Base-by-base conservation (phyloP, 768 basidiomycete species). In the Hygrophorus pudorinus region DNA sequence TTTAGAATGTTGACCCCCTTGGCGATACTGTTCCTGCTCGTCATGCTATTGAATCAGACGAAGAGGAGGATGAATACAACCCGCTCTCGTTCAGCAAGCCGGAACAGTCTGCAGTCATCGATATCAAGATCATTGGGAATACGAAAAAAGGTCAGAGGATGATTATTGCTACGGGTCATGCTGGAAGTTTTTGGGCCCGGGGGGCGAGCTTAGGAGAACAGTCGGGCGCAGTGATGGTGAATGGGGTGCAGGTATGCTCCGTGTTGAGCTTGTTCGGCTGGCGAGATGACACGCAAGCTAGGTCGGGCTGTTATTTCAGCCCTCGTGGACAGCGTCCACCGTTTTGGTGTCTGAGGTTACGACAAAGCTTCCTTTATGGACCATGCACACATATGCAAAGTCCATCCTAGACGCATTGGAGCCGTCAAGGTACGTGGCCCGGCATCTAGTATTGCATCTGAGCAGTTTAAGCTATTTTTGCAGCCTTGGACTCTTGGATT, bases 41-140 rank as follows among this genome's bases (percentile, higher is more conserved):
- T 44, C 68, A 82, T 48, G 73, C 73, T 30, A 60, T 81, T 39
- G 80, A 82, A 53, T 80, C 78, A 3, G 80, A 82, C 48, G 78
- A 80, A n/a, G 78, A 79, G 47, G 71, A 75, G 48, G 79, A 81
- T 41, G 78, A 81, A 52, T 65, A 66, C 48, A 72, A 73, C 42
- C 73, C 73, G 11, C 56, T 69, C 2, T n/a, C 24, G 20, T 11
- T 18, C 50, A 18, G 16, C 47, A 50, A 54, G 39, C 43, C 48
- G 50, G n/a, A n/a, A n/a, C n/a, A 37, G 44, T 53, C 32, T 13
- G 50, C 50, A 43, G 48, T 49, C n/a, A 41, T 52, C 17, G 57
- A 64, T 28, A 52, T 76, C 51, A 61, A 66, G 48, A 55, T 78
- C 45, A 48, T 62, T 7, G 70, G 70, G 2, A 51, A 66, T 44